Base-by-base conservation (phyloP, 805 yeast genomes). In the Teunomyces barrocoloradensis region DNA sequence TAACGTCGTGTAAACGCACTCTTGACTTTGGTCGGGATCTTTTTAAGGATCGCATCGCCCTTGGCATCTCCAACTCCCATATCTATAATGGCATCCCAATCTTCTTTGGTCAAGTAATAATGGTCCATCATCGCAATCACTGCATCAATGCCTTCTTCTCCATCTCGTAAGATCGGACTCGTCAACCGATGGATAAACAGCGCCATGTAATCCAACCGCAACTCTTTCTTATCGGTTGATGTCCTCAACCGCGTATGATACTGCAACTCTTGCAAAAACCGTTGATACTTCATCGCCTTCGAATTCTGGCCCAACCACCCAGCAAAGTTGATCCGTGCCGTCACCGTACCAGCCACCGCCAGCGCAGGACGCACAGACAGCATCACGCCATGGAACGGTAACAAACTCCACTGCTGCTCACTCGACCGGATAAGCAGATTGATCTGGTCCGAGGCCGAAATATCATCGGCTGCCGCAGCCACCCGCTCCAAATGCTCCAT, bases 271-370 rank as follows among this genome's bases (percentile, higher is more conserved):
- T 91, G 96, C 35, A 94, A 73, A 45, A 87, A 63, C 48, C 99
- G 77, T 46, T 75, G 79, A 62, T 80, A 87, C 65, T 94, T 94
- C 69, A 84, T 82, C 12, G 79, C 72, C 66, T 89, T 90, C 17
- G 97, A 89, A 58, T 88, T 87, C 61, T 91, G 92, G 0, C 98
- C 99, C 45, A 92, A 72, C 88, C 91, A 91, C 1, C 85, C 71
- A 0, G 97, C 81, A 69, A 92, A 92, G 66, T 82, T 84, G 46
- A 85, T 81, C 53, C 96, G 73, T 7, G 86, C 86, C 1, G 77
- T 66, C 42, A 85, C 65, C 43, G 77, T 78, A 6, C 97, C 97
- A 12, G 88, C 84, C 17, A 89, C 83, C 53, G 75, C 78, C 29
- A 81, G 81, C 0, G 89, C 77, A 1, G 98, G 99, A 42, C 80